Evolutionary conservation across 352 stramenopile species (phyloP), one percentile per base, ranked within the genome.

Genomic region (Phytophthora crassamura): DNA sequence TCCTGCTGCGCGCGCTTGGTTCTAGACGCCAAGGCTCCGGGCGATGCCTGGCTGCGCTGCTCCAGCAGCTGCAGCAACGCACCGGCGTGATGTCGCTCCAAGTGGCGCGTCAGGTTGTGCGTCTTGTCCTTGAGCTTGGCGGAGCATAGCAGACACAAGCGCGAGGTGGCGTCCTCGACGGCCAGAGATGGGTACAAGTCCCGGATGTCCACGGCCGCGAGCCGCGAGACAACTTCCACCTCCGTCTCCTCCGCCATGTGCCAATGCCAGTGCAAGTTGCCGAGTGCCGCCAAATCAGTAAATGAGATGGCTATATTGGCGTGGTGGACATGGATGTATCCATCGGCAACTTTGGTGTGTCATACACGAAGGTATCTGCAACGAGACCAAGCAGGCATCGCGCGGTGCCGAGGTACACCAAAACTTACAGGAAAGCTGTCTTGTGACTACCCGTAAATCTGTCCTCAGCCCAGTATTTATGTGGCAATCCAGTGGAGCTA

Each of bases 111-210:
- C n/a, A 88, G 74, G 59, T 84, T 86, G 66, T 88, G 79, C 25
- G 79, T 88, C 67, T 86, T 88, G 69, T 88, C 78, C 64, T 86
- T 88, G 50, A 88, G 72, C 39, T 72, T 74, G 48, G 68, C 66
- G 18, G 48, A 33, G 62, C 79, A 86, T 16, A 88, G 59, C 25
- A 82, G 42, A 64, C 79, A 88, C 50, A 84, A 39, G 25, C 79
- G 74, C 18, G 76, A 82, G 20, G 57, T 65, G 36, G 66, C 42
- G 43, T 88, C 79, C n/a, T 82, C 69, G 1, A 61, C 8, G 0
- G 74, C 67, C 28, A 80, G 28, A 7, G 69, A 49, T 11, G 79
- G 79, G 57, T 81, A 88, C 49, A 88, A 41, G 57, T 86, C 77
- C 12, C 74, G 74, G 50, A 86, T 72, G 33, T 88, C 79, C 14